These are phyloP conservation scores for Vigna unguiculata DNA, from an alignment of 306 rosid genomes.

Conservation along the genomic window DNA sequence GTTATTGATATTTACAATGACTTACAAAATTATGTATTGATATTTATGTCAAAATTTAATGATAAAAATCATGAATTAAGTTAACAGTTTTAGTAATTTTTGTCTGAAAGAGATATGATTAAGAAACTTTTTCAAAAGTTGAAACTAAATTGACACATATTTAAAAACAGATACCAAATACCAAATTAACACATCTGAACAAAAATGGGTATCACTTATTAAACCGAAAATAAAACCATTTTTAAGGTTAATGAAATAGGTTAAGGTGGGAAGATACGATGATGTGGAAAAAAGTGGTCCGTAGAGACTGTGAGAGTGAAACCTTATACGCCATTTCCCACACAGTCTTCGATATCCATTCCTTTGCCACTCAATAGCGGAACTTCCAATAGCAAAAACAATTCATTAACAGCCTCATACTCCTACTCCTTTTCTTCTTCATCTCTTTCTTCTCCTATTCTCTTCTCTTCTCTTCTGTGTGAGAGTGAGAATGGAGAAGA, in stretches of 20 bases:
- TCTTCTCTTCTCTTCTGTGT: neutral
- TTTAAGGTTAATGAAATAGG: neutral
- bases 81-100: no score
- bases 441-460: neutral
- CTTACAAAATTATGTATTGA: no score
- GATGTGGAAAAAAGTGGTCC: conserved; percentile 9
- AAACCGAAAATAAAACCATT: no score
- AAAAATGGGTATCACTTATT: no score
- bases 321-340: neutral
- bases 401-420: conserved; percentile 10
- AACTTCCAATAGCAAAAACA: neutral
- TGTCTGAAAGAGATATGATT: no score
- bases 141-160: no score
- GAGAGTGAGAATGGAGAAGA: conserved; percentile 12
- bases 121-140: no score
- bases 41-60: no score
- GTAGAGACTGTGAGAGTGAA: neutral
- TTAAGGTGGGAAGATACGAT: neutral
- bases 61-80: no score
- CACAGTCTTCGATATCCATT: neutral
- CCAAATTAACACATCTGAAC: no score
- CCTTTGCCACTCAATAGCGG: neutral
- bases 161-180: no score
- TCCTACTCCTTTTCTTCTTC: neutral
- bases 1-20: no score